Percentiles rank a stretch among this genome's conserved stretches.
phyloP scores from a whole-genome alignment of 2,329 filamentous ascomycete species.

The Neofusicoccum umdonicola region DNA sequence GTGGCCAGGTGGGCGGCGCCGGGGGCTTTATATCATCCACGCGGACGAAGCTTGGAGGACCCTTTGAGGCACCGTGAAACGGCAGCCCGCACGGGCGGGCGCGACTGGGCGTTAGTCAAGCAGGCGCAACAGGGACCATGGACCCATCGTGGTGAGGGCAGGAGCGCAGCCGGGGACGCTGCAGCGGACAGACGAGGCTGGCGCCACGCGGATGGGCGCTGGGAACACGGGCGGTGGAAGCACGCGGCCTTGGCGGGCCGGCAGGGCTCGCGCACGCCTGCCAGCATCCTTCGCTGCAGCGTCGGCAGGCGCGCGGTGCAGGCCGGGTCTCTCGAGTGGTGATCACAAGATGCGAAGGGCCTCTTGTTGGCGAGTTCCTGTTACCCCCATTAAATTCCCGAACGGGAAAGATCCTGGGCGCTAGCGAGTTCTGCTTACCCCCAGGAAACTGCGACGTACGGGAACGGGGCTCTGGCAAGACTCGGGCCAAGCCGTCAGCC shows the following conservation, averaged over 20 bases:
- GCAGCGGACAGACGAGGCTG: background rate
- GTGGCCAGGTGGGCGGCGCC: background rate
- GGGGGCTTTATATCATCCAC: constrained; percentile 16
- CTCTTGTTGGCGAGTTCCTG: constrained; percentile 8
- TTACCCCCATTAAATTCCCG: constrained; percentile 18
- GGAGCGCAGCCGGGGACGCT: background rate
- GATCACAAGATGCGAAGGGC: constrained; percentile 17
- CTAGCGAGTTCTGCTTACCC: constrained; percentile 17
- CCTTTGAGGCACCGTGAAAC: constrained; percentile 12
- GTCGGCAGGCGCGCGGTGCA: no score
- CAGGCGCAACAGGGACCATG: constrained; percentile 1
- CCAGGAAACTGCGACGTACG: constrained; percentile 11
- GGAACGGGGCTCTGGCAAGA: constrained; percentile 8
- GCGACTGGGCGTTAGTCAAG: background rate
- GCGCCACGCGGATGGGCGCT: constrained; percentile 7
- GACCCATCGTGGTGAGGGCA: background rate
- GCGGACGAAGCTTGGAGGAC: background rate
- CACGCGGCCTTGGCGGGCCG: no score
- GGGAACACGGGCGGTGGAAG: background rate
- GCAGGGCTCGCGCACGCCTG: no score
- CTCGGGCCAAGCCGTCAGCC: background rate
- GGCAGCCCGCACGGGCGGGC: background rate
- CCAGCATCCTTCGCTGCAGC: no score
- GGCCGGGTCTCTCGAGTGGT: background rate
- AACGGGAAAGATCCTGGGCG: constrained; percentile 12